These are phyloP conservation scores for Rhynchosporium secalis DNA, from an alignment of 2,329 filamentous ascomycete genomes.

Conservation along the genomic window DNA sequence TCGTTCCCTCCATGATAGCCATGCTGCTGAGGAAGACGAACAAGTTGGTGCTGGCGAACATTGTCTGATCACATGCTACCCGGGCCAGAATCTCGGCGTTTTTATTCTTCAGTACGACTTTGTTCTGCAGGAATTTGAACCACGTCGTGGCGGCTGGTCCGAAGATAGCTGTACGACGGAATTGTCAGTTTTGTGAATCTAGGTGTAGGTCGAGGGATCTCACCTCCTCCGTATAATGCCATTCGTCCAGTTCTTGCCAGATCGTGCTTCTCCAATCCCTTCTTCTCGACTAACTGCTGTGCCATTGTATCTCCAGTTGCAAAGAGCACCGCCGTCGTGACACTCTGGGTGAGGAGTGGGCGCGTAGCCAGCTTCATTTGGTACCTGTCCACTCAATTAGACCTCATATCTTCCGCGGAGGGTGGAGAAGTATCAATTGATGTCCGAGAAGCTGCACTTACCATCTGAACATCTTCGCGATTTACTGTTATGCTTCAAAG, in stretches of 20 bases:
- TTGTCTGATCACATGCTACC: slow-evolving; percentile 62
- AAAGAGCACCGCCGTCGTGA: slow-evolving; percentile 90
- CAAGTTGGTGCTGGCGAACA: slow-evolving; percentile 67
- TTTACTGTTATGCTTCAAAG: not conserved
- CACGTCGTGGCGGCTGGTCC: slow-evolving; percentile 70
- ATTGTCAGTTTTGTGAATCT: slow-evolving; percentile 10
- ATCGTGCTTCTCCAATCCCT: slow-evolving; percentile 75
- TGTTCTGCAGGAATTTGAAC: slow-evolving; percentile 66
- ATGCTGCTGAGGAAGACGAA: slow-evolving; percentile 66
- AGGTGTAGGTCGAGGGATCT: slow-evolving; percentile 34
- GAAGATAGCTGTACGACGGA: slow-evolving; percentile 55
- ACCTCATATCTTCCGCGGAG: not conserved
- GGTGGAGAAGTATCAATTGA: not conserved
- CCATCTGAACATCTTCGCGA: slow-evolving; percentile 39
- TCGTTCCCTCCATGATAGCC: slow-evolving; percentile 63
- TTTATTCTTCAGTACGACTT: slow-evolving; percentile 56
- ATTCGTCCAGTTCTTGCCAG: slow-evolving; percentile 71
- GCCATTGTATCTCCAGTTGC: slow-evolving; percentile 88
- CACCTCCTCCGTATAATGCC: slow-evolving; percentile 76
- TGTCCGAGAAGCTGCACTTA: slow-evolving; percentile 20
- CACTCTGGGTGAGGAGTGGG: slow-evolving; percentile 84
- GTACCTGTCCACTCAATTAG: slow-evolving; percentile 61
- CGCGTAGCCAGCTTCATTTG: slow-evolving; percentile 76
- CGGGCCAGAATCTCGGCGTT: slow-evolving; percentile 63
- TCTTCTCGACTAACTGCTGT: slow-evolving; percentile 86